Evolutionary conservation across 306 rosid genomes (phyloP).

Genomic region (Gleditsia sinensis): DNA sequence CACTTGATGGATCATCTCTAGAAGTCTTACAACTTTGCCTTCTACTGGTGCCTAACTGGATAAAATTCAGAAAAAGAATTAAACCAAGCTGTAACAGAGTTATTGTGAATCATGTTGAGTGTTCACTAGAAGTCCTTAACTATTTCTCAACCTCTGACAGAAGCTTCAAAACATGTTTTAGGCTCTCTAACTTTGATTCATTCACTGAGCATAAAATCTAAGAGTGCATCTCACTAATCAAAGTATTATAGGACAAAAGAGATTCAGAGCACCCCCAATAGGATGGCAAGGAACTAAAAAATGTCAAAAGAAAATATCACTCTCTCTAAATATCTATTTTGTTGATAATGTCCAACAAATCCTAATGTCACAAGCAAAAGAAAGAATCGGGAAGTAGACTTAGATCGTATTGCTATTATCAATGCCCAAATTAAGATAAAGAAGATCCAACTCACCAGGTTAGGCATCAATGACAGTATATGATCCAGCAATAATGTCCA

Average conservation of each 20-base stretch:
- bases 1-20: conserved; percentile 78
- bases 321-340: conserved; percentile 3
- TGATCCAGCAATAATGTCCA: conserved; percentile 96
- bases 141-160: conserved; percentile 92
- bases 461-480: conserved; percentile 60
- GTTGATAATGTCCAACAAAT: conserved; percentile 7
- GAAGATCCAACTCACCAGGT: conserved; percentile 44
- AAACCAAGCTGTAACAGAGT: conserved; percentile 93
- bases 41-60: conserved; percentile 76
- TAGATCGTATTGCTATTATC: background rate
- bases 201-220: too few species aligned
- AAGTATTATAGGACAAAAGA: background rate
- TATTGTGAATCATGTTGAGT: conserved; percentile 94
- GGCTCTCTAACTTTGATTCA: too few species aligned
- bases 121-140: conserved; percentile 86
- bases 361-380: conserved; percentile 19
- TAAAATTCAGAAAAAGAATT: conserved; percentile 70
- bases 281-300: background rate
- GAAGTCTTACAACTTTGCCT: conserved; percentile 80
- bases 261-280: background rate
- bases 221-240: conserved; percentile 27
- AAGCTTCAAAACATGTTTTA: too few species aligned
- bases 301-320: conserved; percentile 19
- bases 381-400: conserved; percentile 12
- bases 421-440: conserved; percentile 28